Conservation (phyloP, 2,329 filamentous ascomycete genomes). For the Microdochium paspali region DNA sequence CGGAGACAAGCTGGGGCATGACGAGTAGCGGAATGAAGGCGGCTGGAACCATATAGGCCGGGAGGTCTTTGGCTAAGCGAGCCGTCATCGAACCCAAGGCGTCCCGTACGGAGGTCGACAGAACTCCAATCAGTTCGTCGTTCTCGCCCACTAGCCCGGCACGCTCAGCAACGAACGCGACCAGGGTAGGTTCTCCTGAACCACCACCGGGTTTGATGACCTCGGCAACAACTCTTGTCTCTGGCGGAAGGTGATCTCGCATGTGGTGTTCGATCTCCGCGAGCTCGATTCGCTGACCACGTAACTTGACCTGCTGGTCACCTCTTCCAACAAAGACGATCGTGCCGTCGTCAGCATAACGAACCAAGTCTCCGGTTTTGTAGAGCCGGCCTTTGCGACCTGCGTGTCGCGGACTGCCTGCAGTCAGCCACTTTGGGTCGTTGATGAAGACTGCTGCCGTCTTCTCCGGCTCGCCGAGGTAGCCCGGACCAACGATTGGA, state of each 20-base stretch:
- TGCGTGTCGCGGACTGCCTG: constrained; percentile 21
- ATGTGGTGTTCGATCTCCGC: constrained; percentile 43
- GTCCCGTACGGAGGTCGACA: constrained; percentile 15
- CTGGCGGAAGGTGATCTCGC: constrained; percentile 29
- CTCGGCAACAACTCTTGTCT: constrained; percentile 34
- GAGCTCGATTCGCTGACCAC: constrained; percentile 56
- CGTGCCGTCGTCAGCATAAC: constrained; percentile 40
- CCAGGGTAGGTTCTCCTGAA: constrained; percentile 30
- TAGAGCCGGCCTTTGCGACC: constrained; percentile 39
- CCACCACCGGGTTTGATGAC: constrained; percentile 33
- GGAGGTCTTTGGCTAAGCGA: constrained; percentile 22
- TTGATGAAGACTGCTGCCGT: constrained; percentile 49
- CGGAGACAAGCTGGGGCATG: constrained; percentile 38
- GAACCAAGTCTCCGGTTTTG: constrained; percentile 50
- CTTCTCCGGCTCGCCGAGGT: constrained; percentile 47
- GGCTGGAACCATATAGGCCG: constrained; percentile 37
- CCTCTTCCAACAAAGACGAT: constrained; percentile 53
- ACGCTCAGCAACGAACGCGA: constrained; percentile 29
- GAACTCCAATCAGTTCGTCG: constrained; percentile 12
- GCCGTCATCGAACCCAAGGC: constrained; percentile 15
- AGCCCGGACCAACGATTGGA: constrained; percentile 53
- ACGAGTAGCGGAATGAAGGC: constrained; percentile 32
- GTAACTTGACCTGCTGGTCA: constrained; percentile 59
- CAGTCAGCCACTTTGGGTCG: constrained; percentile 40
- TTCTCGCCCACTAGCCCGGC: constrained; percentile 15